Evolutionary conservation across 192 early-diverging fungal genomes (phyloP), one percentile per base, ranked within the genome.

Genomic region (Entrophospora sp.): DNA sequence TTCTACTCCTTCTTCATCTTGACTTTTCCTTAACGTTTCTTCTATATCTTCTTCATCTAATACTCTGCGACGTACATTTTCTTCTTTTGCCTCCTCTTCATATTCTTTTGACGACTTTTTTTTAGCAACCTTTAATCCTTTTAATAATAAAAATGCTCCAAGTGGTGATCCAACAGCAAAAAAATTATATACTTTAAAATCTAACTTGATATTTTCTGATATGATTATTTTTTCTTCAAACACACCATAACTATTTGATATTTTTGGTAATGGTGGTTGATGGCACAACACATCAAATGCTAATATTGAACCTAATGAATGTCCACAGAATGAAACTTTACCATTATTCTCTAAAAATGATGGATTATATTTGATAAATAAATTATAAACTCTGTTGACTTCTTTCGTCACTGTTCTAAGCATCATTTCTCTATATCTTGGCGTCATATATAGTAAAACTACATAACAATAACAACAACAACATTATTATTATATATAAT

Each of bases 381-480:
- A 73, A 14, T 64, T 30, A 72, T 91, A 94, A 0, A 94, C 87
- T 14, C 82, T 65, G 70, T 92, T 94, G 48, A 89, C 69, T 71
- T 94, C 91, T 12, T 78, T 69, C 6, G 87, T 81, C n/a, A 94
- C 86, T 45, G 87, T 83, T 13, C 73, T 75, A 53, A 91, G 78
- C 88, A 94, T 92, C 67, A 89, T 77, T 59, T 90, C 82, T 40
- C 89, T 81, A 59, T 88, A 91, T 66, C 76, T 82, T 5, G 89
- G 91, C 4, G 88, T 89, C 90, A 92, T 92, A 43, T 94, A 94
- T 30, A 92, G 70, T 7, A 90, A 74, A 1, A 93, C 87, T 83
- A 66, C 8, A 51, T 43, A 57, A 25, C 22, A 67, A 35, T 20
- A 64, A 52, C 51, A 66, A 34, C 36, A 25, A 57, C 24, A 31